phyloP scores from a whole-genome alignment of 2,329 filamentous ascomycete species.

The Dothistroma pini region DNA sequence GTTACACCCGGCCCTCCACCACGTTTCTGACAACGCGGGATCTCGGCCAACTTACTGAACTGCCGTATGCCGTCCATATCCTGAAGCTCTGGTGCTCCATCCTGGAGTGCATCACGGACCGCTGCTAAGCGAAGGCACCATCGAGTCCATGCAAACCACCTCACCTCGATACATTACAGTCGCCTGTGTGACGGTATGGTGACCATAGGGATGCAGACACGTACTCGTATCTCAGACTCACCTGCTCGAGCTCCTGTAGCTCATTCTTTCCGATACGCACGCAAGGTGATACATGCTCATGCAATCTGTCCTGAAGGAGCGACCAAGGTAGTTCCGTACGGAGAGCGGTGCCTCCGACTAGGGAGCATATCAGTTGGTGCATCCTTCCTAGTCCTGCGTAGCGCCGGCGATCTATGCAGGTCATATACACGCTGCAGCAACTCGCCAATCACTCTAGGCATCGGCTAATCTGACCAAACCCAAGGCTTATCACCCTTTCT shows the following conservation, averaged over 20 bases:
- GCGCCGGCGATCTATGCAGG: conserved; percentile 1
- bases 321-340: background rate
- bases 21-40: background rate
- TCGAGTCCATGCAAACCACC: background rate
- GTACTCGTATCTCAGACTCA: background rate
- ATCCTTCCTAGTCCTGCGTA: background rate
- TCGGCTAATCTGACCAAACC: background rate
- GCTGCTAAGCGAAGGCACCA: background rate
- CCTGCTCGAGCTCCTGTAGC: background rate
- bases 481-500: background rate
- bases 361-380: background rate
- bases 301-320: background rate
- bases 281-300: background rate
- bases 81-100: background rate
- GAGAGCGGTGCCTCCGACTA: background rate
- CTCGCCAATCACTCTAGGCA: background rate
- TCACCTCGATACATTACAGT: background rate
- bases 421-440: background rate
- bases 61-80: background rate
- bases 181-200: background rate
- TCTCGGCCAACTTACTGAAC: background rate
- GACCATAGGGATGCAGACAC: background rate
- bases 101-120: background rate
- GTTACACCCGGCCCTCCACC: background rate
- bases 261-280: background rate